Percentiles rank a stretch among this genome's conserved stretches.
Conservation (phyloP, 768 basidiomycete species). For the Butyriboletus loyo region DNA sequence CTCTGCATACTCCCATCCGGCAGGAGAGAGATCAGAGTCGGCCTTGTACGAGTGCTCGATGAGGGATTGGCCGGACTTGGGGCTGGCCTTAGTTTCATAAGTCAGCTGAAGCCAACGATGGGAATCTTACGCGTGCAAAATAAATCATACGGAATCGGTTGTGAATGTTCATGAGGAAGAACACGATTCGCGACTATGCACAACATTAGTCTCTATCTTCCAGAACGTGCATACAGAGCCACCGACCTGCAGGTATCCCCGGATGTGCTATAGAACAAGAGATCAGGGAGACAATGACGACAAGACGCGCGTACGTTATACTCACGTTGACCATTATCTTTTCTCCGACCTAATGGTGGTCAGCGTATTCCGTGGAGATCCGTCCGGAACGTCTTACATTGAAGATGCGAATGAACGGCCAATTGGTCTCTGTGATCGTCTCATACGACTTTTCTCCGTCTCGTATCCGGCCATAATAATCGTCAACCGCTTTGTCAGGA, state of each 20-base stretch:
- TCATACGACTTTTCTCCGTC: slow-evolving; percentile 89
- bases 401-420: slow-evolving; percentile 92
- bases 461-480: slow-evolving; percentile 87
- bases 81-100: neutral
- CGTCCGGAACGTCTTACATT: slow-evolving; percentile 52
- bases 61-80: slow-evolving; percentile 93
- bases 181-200: slow-evolving; percentile 84
- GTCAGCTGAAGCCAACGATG: neutral
- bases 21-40: slow-evolving; percentile 92
- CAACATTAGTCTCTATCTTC: slow-evolving; percentile 1
- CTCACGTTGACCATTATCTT: slow-evolving; percentile 91
- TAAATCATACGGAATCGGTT: slow-evolving; percentile 91
- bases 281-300: neutral
- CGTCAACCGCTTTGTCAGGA: slow-evolving; percentile 85
- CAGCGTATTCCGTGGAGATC: slow-evolving; percentile 2
- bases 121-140: slow-evolving; percentile 77
- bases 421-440: slow-evolving; percentile 84
- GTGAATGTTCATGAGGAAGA: slow-evolving; percentile 99
- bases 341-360: slow-evolving; percentile 72
- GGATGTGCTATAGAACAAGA: slow-evolving; percentile 55
- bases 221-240: neutral
- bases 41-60: slow-evolving; percentile 99
- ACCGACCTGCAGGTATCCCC: slow-evolving; percentile 81
- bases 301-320: slow-evolving; percentile 1
- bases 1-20: slow-evolving; percentile 94